These are phyloP conservation scores for Leishmania arabica DNA, from an alignment of 208 protist genomes.

Conservation along the genomic window DNA sequence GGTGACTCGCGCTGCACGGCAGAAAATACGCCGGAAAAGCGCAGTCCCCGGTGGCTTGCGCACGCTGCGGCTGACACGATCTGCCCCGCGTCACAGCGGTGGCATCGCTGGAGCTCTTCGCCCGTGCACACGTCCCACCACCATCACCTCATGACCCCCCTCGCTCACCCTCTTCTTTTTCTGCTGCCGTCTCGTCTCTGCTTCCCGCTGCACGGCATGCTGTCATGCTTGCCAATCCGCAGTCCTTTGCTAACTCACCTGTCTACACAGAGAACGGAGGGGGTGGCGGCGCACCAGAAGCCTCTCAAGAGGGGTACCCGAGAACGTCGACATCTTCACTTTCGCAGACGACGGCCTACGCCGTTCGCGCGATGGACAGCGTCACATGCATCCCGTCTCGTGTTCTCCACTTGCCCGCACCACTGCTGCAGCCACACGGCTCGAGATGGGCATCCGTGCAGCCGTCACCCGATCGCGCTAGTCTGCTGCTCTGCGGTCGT, in stretches of 20 bases:
- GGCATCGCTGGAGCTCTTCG: neutral
- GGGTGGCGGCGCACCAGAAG: neutral
- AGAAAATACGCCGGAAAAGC: neutral
- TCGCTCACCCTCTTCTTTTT: neutral
- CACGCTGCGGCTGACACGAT: neutral
- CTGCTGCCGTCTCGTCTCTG: neutral
- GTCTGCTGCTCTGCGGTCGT: constrained; percentile 25
- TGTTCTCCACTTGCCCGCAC: constrained; percentile 15
- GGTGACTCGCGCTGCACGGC: neutral
- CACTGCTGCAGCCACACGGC: constrained; percentile 5
- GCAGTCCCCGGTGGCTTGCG: neutral
- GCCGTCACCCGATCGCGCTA: constrained; percentile 22
- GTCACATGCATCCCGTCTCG: constrained; percentile 21
- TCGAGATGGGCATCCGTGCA: constrained; percentile 21
- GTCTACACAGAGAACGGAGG: neutral
- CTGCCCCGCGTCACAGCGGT: neutral
- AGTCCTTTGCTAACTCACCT: neutral
- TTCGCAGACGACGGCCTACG: neutral
- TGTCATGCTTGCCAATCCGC: neutral
- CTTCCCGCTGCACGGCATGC: neutral
- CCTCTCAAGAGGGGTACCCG: neutral
- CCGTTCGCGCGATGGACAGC: constrained; percentile 1
- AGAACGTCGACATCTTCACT: neutral
- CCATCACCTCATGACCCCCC: neutral
- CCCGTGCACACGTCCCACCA: neutral